Base-by-base conservation (phyloP, 1,284 basidiomycete species). In the Tilletia horrida region DNA sequence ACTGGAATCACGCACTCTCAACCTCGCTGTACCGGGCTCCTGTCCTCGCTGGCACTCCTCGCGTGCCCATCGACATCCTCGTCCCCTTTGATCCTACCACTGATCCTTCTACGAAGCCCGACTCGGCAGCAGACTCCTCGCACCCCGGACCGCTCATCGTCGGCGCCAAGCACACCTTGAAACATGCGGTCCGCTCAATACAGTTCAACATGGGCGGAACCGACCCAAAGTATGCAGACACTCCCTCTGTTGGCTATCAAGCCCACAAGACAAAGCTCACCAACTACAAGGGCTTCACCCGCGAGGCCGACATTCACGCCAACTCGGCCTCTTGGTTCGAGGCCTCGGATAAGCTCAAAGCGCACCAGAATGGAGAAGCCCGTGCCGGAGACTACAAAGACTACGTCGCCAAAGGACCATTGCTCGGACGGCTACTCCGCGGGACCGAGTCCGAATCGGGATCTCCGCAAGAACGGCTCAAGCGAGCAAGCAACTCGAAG, bases 101-200 rank as follows among this genome's bases (percentile, higher is more conserved):
- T 7, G 14, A 25, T 14, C 13, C 14, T 7, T 13, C 55, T 7
- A 9, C 27, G 3, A 9, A 25, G 35, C 29, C 27, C 13, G 8
- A 25, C 13, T 8, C 55, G 11, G 27, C 55, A 13, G 27, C 23
- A 35, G 31, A 25, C 6, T 25, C 55, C 13, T 59, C 55, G 3
- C 27, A 11, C 9, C 55, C 55, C 11, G 23, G 25, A 13, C 55
- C 55, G 7, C 55, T 59, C 55, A 29, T 59, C 55, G 29, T 59
- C 7, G 29, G 27, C 27, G 25, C 55, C 55, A 59, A 59, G 27
- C 55, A 59, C 55, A 40, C 55, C 29, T 27, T 35, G 8, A 25
- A 29, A 18, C 55, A 59, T 27, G 55, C 55, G 14, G 55, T 59
- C 27, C 55, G 55, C 16, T 59, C 55, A 25, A 59, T 59, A 25